These are phyloP conservation scores for Aquilaria agallochum DNA, from an alignment of 441 rosid genomes.

Conservation along the genomic window DNA sequence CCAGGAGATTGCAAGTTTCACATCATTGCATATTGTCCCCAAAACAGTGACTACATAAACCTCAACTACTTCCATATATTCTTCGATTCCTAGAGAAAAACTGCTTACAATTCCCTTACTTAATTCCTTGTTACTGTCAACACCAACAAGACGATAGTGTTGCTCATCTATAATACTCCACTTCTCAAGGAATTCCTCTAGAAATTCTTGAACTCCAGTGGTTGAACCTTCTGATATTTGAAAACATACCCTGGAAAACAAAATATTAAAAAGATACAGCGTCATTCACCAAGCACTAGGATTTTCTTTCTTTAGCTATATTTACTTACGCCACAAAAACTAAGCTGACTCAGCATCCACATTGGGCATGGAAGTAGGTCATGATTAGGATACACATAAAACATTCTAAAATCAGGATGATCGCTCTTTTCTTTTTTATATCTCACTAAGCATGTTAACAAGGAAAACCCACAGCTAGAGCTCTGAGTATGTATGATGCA, in stretches of 20 bases:
- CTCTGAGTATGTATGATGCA: too few species aligned
- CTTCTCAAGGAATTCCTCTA: slow-evolving; percentile 68
- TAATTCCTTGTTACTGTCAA: slow-evolving; percentile 23
- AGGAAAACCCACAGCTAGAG: too few species aligned
- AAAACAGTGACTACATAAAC: slow-evolving; percentile 57
- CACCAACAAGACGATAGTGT: slow-evolving; percentile 29
- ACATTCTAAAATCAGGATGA: too few species aligned
- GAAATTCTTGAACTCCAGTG: slow-evolving; percentile 48
- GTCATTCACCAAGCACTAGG: neutral
- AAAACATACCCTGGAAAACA: slow-evolving; percentile 57
- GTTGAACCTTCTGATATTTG: slow-evolving; percentile 62
- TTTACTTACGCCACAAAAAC: too few species aligned
- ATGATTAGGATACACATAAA: too few species aligned
- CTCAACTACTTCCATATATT: slow-evolving; percentile 63
- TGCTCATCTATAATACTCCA: slow-evolving; percentile 57
- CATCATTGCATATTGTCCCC: slow-evolving; percentile 41
- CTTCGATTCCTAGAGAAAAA: slow-evolving; percentile 38
- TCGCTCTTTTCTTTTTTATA: too few species aligned
- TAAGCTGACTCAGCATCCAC: too few species aligned
- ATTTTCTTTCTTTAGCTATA: neutral
- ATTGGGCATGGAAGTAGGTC: too few species aligned
- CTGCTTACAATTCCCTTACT: slow-evolving; percentile 34
- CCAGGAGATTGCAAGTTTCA: slow-evolving; percentile 68
- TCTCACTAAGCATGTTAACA: too few species aligned
- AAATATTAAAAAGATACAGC: slow-evolving; percentile 11